Base-by-base conservation (phyloP, 495 filamentous ascomycete genomes). In the Lophiotrema nucula region DNA sequence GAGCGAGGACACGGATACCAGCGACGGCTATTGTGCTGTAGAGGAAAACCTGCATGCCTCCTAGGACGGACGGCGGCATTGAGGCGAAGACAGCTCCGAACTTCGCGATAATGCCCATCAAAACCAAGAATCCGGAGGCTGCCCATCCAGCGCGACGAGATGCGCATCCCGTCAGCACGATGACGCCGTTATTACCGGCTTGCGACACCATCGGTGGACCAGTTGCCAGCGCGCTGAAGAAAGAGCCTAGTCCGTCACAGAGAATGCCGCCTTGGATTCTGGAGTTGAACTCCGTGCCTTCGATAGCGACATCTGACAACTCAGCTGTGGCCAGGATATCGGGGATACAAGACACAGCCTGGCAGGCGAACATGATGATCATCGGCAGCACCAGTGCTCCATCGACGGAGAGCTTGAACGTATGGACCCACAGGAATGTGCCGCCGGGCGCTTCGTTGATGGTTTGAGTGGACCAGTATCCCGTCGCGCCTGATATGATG, bases 361-460 rank as follows among this genome's bases (percentile, higher is more conserved):
- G 77, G 28, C 77, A 79, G 21, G 78, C 68, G 35, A 77, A 80
- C 66, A 77, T 73, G 19, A 77, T 78, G 15, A 74, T 60, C 12
- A 74, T 37, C 0, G 72, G 72, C 2, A 74, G 56, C 15, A 74
- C 71, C n/a, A 74, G 52, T 6, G 65, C 63, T 13, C 70, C 72
- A 27, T 71, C 68, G 11, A 73, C 53, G 2, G 70, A 71, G 25
- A 74, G 67, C 25, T 70, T 70, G 59, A 74, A 74, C 12, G 72
- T 74, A 24, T 70, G 54, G 3, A 65, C 57, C 72, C 72, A 74
- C 18, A 73, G 51, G 56, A 74, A 72, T 3, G 72, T 72, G 8
- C 69, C 61, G 5, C 49, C 27, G 10, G 72, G 72, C 4, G 83
- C 72, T 3, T 43, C 38, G n/a, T 33, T 45, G 52, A 44, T 16